phyloP scores from a whole-genome alignment of 805 yeast species.

The Candida boidinii region DNA sequence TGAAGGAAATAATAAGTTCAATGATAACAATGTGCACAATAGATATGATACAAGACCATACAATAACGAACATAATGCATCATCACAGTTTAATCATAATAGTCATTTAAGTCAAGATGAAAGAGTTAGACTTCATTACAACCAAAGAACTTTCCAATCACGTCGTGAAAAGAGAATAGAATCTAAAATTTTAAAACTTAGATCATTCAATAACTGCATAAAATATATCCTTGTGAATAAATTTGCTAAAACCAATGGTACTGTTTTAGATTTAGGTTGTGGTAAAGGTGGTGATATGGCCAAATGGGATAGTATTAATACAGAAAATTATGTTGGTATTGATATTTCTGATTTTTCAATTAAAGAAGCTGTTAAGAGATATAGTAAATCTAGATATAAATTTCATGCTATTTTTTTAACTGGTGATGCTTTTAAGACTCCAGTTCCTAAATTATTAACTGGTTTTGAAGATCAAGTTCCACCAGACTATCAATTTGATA shows the following conservation, averaged over 20 bases:
- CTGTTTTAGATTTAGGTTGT: slow-evolving; percentile 83
- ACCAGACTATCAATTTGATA: slow-evolving; percentile 77
- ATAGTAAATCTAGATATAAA: slow-evolving; percentile 37
- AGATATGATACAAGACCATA: slow-evolving; percentile 17
- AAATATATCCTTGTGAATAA: slow-evolving; percentile 79
- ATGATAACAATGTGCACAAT: background rate
- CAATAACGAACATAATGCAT: slow-evolving; percentile 8
- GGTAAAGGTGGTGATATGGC: slow-evolving; percentile 97
- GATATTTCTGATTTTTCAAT: slow-evolving; percentile 89
- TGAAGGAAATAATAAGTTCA: slow-evolving; percentile 1
- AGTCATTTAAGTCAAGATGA: slow-evolving; percentile 39
- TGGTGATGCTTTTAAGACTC: slow-evolving; percentile 80
- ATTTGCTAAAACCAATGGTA: slow-evolving; percentile 43
- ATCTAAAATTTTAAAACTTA: slow-evolving; percentile 78
- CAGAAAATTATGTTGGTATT: slow-evolving; percentile 77
- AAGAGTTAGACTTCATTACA: slow-evolving; percentile 77
- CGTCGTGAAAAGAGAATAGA: slow-evolving; percentile 52
- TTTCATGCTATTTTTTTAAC: slow-evolving; percentile 67
- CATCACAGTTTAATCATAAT: slow-evolving; percentile 21
- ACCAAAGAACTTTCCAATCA: slow-evolving; percentile 68
- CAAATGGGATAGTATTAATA: slow-evolving; percentile 72
- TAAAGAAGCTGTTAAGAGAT: slow-evolving; percentile 75
- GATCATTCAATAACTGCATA: slow-evolving; percentile 87
- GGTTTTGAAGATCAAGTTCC: slow-evolving; percentile 52
- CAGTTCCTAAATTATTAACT: slow-evolving; percentile 57